Base-by-base conservation (phyloP, 2,329 filamentous ascomycete species). In the Teratosphaeriaceae sp. region DNA sequence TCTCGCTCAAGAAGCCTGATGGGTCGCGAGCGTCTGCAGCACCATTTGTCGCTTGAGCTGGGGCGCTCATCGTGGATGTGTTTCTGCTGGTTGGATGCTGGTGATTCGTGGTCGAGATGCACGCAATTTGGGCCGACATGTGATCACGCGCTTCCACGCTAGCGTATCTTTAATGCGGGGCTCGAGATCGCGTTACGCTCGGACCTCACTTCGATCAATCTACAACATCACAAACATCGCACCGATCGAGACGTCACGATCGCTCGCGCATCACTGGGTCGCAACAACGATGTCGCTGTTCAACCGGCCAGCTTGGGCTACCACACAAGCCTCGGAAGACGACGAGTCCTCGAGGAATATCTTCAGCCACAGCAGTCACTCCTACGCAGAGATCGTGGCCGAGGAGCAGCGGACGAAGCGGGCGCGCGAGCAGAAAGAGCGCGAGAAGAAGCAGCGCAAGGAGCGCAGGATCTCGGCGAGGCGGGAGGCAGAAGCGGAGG, bases 1-100 rank as follows among this genome's bases (percentile, higher is more conserved):
- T 95, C 63, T 95, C 88, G 66, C 85, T 82, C 46, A 98, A 74
- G 66, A 98, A 98, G 54, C 85, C 82, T 11, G 89, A 94, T 3
- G 92, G 92, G 65, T 98, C 92, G 66, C 88, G 90, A 50, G 87
- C 85, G 66, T 92, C 87, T 46, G 42, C 67, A 49, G 74, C 73
- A 48, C 79, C 80, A 72, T 89, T 90, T 15, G 49, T 35, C 19
- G 42, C 47, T 20, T 26, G 20, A 12, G 44, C 44, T 33, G 45
- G 19, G 4, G 43, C 48, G 42, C 48, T 87, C 86, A 89, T 92
- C 9, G 38, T 16, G 29, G 13, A 12, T n/a, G n/a, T n/a, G n/a
- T n/a, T n/a, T n/a, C n/a, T 27, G 24, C n/a, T n/a, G n/a, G n/a
- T n/a, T 27, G 8, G 8, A n/a, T 27, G 24, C n/a, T n/a, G 24